phyloP scores from a whole-genome alignment of 2,329 filamentous ascomycete species.

The Pleomassaria siparia region DNA sequence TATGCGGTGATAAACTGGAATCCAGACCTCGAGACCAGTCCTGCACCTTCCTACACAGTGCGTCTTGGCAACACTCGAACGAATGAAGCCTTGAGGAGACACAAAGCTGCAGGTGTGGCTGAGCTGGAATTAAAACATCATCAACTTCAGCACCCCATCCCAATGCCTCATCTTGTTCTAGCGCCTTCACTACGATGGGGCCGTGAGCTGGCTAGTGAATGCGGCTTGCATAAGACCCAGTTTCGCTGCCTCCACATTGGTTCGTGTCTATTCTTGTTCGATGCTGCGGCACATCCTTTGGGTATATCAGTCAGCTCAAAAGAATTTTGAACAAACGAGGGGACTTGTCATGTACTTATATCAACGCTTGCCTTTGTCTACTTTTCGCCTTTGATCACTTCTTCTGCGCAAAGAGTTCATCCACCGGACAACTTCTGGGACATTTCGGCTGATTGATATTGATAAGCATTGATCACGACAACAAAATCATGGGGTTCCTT shows the following conservation, averaged over 20 bases:
- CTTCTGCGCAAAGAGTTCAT: neutral
- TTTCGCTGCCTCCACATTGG: slow-evolving; percentile 1
- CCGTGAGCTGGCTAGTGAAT: slow-evolving; percentile 2
- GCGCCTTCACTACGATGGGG: neutral
- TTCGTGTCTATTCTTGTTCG: neutral
- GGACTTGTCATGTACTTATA: neutral
- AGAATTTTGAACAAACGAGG: neutral
- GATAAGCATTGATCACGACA: neutral
- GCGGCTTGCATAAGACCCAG: slow-evolving; percentile 11
- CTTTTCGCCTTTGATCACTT: neutral
- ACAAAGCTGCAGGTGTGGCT: neutral
- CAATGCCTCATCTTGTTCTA: neutral
- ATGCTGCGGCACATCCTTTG: slow-evolving; percentile 1
- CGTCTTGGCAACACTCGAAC: neutral
- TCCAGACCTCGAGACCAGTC: neutral
- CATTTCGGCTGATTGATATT: neutral
- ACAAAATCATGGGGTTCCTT: slow-evolving; percentile 15
- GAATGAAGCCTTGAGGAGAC: neutral
- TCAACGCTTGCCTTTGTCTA: neutral
- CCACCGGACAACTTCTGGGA: neutral
- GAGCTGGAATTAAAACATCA: neutral
- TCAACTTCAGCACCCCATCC: neutral
- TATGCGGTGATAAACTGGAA: neutral
- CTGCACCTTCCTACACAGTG: neutral
- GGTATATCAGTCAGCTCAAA: neutral